phyloP scores from a whole-genome alignment of 306 rosid species.

The Medicago truncatula region DNA sequence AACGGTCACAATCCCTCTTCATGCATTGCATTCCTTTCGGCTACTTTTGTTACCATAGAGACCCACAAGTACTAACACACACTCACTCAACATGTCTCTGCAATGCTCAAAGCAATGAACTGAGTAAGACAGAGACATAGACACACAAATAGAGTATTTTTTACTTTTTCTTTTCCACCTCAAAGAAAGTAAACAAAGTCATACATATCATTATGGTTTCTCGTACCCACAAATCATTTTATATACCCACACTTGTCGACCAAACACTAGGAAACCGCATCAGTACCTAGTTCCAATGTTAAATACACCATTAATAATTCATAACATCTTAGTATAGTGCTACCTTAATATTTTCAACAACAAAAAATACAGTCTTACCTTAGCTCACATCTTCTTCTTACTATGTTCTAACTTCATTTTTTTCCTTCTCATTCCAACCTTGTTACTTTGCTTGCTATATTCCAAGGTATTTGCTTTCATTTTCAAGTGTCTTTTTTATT shows the following conservation, averaged over 20 bases:
- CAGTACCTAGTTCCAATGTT: slow-evolving; percentile 40
- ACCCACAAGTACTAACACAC: slow-evolving; percentile 39
- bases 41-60: slow-evolving; percentile 37
- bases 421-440: not conserved
- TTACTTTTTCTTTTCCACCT: not conserved
- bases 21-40: slow-evolving; percentile 50
- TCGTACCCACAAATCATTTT: slow-evolving; percentile 46
- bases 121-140: slow-evolving; percentile 14
- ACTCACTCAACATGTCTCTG: slow-evolving; percentile 42
- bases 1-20: slow-evolving; percentile 35
- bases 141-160: not conserved
- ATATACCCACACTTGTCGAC: slow-evolving; percentile 44
- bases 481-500: not conserved
- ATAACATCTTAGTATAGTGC: not conserved
- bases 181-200: slow-evolving; percentile 40
- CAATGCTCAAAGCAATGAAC: slow-evolving; percentile 37
- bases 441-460: not conserved
- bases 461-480: slow-evolving; percentile 38
- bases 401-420: slow-evolving; percentile 12
- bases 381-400: not conserved
- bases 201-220: slow-evolving; percentile 41
- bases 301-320: not conserved
- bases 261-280: slow-evolving; percentile 37
- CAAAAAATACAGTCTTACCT: too few species aligned
- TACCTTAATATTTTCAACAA: not conserved